These are phyloP conservation scores for Cladorrhinum sp. DNA, from an alignment of 2,329 filamentous ascomycete species.

Conservation along the genomic window DNA sequence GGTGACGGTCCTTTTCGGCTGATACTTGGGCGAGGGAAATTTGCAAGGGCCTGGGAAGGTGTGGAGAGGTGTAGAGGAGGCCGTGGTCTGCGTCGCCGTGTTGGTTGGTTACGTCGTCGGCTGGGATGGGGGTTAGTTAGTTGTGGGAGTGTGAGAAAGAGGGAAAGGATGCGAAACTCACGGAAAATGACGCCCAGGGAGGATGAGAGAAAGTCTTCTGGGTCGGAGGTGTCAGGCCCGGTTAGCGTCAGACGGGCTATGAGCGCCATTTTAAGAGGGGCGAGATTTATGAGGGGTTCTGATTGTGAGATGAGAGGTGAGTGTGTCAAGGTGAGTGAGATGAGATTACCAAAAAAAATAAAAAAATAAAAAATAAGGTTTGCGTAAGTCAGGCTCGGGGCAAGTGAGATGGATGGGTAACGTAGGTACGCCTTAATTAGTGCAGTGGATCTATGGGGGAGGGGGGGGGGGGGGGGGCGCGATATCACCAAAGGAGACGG, in stretches of 20 bases:
- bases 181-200: conserved; percentile 62
- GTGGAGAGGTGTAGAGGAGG: conserved; percentile 57
- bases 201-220: conserved; percentile 59
- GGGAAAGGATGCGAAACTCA: background rate
- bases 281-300: background rate
- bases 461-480: too few species aligned
- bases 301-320: background rate
- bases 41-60: conserved; percentile 43
- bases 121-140: background rate
- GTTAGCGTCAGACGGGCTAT: conserved; percentile 42
- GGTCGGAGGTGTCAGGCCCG: conserved; percentile 37
- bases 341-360: conserved; percentile 1
- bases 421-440: too few species aligned
- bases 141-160: background rate
- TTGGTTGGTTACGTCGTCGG: conserved; percentile 63
- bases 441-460: too few species aligned
- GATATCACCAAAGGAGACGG: too few species aligned
- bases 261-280: conserved; percentile 42
- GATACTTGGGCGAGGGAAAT: conserved; percentile 48
- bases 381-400: too few species aligned
- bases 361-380: conserved; percentile 8
- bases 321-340: background rate
- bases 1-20: conserved; percentile 50
- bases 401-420: too few species aligned
- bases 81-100: conserved; percentile 61